phyloP scores from a whole-genome alignment of 495 filamentous ascomycete genomes.

The Penicillium angulare region DNA sequence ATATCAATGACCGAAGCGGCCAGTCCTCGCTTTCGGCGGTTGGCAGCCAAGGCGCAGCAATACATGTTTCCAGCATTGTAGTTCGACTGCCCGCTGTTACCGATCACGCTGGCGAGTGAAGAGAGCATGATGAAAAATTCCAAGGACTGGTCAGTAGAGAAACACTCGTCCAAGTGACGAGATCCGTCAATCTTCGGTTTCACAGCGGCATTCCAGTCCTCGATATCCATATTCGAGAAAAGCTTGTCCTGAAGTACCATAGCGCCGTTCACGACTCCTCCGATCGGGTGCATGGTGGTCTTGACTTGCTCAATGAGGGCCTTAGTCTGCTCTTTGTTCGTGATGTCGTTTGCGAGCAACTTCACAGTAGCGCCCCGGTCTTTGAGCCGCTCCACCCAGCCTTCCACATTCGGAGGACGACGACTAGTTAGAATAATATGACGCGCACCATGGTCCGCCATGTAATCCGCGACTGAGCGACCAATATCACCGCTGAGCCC shows the following conservation, averaged over 20 bases:
- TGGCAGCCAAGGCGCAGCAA: constrained; percentile 17
- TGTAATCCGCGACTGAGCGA: neutral
- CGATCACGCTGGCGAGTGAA: constrained; percentile 33
- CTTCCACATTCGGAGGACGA: neutral
- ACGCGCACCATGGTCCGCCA: neutral
- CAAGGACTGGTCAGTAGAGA: constrained; percentile 9
- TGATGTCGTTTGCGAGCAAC: neutral
- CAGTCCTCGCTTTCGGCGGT: neutral
- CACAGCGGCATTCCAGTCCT: no score
- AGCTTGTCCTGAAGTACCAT: constrained; percentile 49
- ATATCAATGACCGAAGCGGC: constrained; percentile 10
- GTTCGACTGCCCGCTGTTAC: constrained; percentile 29
- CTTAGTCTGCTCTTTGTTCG: neutral
- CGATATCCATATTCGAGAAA: constrained; percentile 54
- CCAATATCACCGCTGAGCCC: neutral
- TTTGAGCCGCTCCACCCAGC: neutral
- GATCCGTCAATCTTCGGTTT: constrained; percentile 6
- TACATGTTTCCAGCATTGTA: constrained; percentile 32
- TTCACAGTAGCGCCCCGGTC: neutral
- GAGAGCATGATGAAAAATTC: constrained; percentile 50
- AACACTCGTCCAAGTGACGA: neutral
- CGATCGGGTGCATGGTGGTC: constrained; percentile 39
- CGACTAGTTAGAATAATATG: neutral
- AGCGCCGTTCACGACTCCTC: constrained; percentile 49
- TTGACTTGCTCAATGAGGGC: neutral